Percentiles rank a stretch among this genome's conserved stretches.
Evolutionary conservation across 371 early-diverging fungal genomes (phyloP).

Genomic region (Homolaphlyctis polyrhiza): DNA sequence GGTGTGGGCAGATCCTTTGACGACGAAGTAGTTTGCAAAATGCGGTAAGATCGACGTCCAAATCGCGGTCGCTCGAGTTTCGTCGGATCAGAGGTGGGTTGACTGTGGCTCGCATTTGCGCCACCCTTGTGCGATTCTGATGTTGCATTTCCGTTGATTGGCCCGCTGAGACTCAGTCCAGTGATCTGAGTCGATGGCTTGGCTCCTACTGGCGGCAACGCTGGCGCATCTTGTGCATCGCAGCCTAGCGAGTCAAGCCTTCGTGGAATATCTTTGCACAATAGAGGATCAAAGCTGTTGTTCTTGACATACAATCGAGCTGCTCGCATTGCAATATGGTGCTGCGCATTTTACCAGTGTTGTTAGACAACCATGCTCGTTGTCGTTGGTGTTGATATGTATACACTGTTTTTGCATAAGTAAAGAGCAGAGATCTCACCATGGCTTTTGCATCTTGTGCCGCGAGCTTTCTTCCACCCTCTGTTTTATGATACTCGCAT

Average conservation of each 20-base stretch:
- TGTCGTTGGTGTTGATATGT: background rate
- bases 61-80: background rate
- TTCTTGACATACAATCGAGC: conserved; percentile 32
- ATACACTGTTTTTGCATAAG: background rate
- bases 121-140: too few relatives aligned
- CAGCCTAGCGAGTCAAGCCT: background rate
- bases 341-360: conserved; percentile 11
- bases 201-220: too few relatives aligned
- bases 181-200: too few relatives aligned
- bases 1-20: background rate
- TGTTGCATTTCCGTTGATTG: too few relatives aligned
- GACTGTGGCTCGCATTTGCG: too few relatives aligned
- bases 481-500: conserved; percentile 19
- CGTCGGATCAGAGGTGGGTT: too few relatives aligned
- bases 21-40: background rate
- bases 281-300: conserved; percentile 38
- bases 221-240: too few relatives aligned
- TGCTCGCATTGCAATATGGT: conserved; percentile 24
- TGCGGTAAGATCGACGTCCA: conserved; percentile 1
- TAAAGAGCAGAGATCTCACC: conserved; percentile 7
- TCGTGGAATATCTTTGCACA: conserved; percentile 28
- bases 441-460: conserved; percentile 27
- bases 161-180: too few relatives aligned
- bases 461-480: conserved; percentile 21
- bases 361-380: background rate